Evolutionary conservation across 192 early-diverging fungal genomes (phyloP).

Genomic region (Diversispora epigaea): DNA sequence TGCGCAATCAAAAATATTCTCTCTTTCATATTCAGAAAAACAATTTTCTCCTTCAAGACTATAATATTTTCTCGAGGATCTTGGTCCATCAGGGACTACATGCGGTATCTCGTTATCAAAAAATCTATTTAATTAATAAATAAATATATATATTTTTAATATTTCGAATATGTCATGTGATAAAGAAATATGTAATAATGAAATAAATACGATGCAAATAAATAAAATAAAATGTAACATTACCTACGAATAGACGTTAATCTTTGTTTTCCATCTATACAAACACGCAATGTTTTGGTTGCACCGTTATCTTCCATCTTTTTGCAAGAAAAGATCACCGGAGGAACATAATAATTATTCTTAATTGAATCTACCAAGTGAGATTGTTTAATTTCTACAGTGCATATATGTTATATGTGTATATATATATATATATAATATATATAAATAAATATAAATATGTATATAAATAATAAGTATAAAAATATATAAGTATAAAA

Average conservation of each 20-base stretch:
- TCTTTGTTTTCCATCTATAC: constrained; percentile 39
- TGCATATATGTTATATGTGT: not conserved
- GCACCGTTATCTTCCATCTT: not conserved
- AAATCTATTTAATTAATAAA: constrained; percentile 29
- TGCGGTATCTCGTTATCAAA: constrained; percentile 37
- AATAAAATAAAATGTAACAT: not conserved
- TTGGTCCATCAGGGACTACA: not conserved
- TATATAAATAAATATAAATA: no score
- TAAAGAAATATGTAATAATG: not conserved
- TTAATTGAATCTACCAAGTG: constrained; percentile 32
- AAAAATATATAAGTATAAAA: no score
- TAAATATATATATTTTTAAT: not conserved
- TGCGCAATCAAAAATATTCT: constrained; percentile 18
- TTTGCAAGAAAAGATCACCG: constrained; percentile 22
- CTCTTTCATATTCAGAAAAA: not conserved
- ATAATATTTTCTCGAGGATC: not conserved
- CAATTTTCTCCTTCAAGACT: not conserved
- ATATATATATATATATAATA: no score
- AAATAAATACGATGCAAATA: no score
- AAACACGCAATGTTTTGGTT: constrained; percentile 13
- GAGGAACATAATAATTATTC: constrained; percentile 35
- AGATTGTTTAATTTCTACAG: constrained; percentile 1
- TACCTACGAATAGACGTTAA: constrained; percentile 38
- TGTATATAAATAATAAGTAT: no score
- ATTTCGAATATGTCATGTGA: not conserved